Percentiles rank a stretch among this genome's conserved stretches.
Evolutionary conservation across 1,139 yeast genomes (phyloP).

Genomic region (Protomyces macrosporus): DNA sequence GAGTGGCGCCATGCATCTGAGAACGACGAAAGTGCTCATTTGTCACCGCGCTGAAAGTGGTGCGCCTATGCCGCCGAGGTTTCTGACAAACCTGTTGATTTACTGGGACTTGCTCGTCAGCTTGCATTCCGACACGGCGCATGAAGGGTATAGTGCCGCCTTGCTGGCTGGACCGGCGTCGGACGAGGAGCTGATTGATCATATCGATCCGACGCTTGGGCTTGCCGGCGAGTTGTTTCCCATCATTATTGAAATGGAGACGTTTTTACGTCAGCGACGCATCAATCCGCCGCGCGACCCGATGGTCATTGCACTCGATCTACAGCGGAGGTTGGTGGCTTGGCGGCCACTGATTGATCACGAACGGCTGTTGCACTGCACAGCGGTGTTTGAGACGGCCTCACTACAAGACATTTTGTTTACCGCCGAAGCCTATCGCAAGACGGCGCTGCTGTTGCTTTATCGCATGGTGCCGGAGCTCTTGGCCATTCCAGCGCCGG

Average conservation of each 20-base stretch:
- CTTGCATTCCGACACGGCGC: conserved; percentile 18
- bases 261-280: conserved; percentile 7
- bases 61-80: conserved; percentile 9
- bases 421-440: conserved; percentile 21
- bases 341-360: conserved; percentile 18
- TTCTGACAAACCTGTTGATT: conserved; percentile 11
- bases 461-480: conserved; percentile 8
- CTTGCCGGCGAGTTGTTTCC: conserved; percentile 2
- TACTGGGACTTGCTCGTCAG: conserved; percentile 22
- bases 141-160: conserved; percentile 12
- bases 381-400: conserved; percentile 9
- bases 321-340: conserved; percentile 4
- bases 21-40: conserved; percentile 22
- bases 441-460: conserved; percentile 13
- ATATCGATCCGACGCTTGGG: conserved; percentile 20
- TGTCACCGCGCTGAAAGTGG: conserved; percentile 13
- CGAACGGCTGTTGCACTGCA: conserved; percentile 3
- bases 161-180: conserved; percentile 6
- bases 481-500: background rate
- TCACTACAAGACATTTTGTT: conserved; percentile 19
- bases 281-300: background rate
- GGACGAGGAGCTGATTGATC: conserved; percentile 14
- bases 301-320: background rate
- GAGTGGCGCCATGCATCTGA: conserved; percentile 22
- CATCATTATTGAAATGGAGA: conserved; percentile 19